Conservation (phyloP, 78 protist genomes). For the Protostelium mycophagum region DNA sequence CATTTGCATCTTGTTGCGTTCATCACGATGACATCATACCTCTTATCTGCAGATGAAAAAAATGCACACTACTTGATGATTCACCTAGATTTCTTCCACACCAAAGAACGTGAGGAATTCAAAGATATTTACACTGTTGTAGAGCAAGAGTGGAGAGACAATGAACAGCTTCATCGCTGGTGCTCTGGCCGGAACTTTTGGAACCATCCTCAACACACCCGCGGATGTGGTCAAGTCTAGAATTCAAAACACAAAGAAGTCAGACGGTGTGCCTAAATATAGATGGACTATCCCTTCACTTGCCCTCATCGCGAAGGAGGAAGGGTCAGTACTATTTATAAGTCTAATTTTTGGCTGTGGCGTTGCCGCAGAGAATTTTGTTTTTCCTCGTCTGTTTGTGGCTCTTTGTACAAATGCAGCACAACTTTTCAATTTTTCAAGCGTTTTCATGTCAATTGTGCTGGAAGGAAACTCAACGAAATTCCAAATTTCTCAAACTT, state of each 20-base stretch:
- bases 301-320: slow-evolving; percentile 44
- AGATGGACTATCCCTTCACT: slow-evolving; percentile 58
- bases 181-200: slow-evolving; percentile 75
- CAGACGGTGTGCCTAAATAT: slow-evolving; percentile 27
- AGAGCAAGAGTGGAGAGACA: neutral
- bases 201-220: slow-evolving; percentile 72
- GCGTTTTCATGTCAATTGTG: no score
- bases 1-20: no score
- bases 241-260: slow-evolving; percentile 46
- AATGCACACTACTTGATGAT: neutral
- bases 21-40: no score
- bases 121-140: neutral
- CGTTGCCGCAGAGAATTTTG: no score
- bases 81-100: no score
- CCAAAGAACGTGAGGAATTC: neutral
- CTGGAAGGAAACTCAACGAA: no score
- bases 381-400: no score
- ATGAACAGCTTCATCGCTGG: slow-evolving; percentile 69
- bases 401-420: no score
- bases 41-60: slow-evolving; percentile 13
- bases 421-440: no score
- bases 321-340: no score
- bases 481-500: no score
- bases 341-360: no score
- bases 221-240: slow-evolving; percentile 82